Evolutionary conservation across 83 land plant genomes (phyloP).

Genomic region (Picea engelmannii): DNA sequence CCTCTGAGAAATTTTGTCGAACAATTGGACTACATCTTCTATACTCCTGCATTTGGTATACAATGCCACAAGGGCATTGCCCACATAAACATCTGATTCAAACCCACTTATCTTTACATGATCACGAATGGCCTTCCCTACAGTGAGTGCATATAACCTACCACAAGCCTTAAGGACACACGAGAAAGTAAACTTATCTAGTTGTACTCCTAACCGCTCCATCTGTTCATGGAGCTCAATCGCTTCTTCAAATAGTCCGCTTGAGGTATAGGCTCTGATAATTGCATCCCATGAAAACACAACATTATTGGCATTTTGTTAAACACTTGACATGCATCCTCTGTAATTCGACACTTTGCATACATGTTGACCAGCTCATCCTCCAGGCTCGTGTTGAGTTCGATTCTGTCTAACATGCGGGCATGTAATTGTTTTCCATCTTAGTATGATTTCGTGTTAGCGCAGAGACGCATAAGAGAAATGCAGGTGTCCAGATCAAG

Average conservation of each 20-base stretch:
- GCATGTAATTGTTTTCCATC: neutral
- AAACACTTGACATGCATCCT: slow-evolving; percentile 10
- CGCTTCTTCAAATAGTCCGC: slow-evolving; percentile 43
- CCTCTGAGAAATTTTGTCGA: slow-evolving; percentile 28
- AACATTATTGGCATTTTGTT: slow-evolving; percentile 11
- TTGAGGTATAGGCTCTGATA: slow-evolving; percentile 46
- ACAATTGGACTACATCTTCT: slow-evolving; percentile 29
- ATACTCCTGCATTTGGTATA: slow-evolving; percentile 52
- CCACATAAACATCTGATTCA: slow-evolving; percentile 37
- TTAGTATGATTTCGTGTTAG: neutral
- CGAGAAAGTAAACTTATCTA: slow-evolving; percentile 39
- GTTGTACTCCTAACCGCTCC: slow-evolving; percentile 30
- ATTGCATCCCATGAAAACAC: slow-evolving; percentile 40
- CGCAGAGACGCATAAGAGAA: neutral
- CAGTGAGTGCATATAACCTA: slow-evolving; percentile 25
- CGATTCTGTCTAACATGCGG: neutral
- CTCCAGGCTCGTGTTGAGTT: neutral
- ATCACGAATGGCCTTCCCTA: slow-evolving; percentile 49
- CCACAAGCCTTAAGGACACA: slow-evolving; percentile 57
- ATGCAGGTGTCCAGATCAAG: neutral
- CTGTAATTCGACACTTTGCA: neutral
- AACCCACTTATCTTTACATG: slow-evolving; percentile 24
- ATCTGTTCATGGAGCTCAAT: slow-evolving; percentile 44
- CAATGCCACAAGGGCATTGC: slow-evolving; percentile 60
- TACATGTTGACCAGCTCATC: neutral